A percentile compares a stretch with the other conserved stretches of the same genome.
Conservation (phyloP, 257 asterid species). For the Rehmannia glutinosa region DNA sequence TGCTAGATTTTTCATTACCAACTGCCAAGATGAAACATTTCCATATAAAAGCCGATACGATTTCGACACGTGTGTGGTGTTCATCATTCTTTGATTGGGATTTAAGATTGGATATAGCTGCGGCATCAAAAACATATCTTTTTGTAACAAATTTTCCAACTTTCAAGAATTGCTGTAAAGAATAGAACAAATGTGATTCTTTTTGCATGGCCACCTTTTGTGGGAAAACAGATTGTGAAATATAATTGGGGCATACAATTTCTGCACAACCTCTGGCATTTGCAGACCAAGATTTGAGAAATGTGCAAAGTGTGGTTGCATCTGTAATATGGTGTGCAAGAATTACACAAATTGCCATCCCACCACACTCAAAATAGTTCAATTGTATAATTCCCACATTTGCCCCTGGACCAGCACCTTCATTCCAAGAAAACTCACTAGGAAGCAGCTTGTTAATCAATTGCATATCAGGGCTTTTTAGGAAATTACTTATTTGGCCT, state of each 20-base stretch:
- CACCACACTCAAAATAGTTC: constrained; percentile 22
- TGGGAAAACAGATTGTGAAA: constrained; percentile 3
- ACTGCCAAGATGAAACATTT: constrained; percentile 15
- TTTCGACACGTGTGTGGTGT: constrained; percentile 5
- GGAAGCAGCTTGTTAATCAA: background rate
- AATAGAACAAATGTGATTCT: background rate
- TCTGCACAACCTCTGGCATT: background rate
- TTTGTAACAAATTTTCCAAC: constrained; percentile 6
- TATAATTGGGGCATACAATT: background rate
- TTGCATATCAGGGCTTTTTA: background rate
- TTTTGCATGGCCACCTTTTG: background rate
- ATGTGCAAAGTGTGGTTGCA: background rate
- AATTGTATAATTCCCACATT: background rate
- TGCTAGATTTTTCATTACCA: background rate
- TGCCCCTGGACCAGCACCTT: background rate
- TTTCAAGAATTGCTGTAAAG: background rate
- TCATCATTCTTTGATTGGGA: background rate
- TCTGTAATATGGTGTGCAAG: constrained; percentile 8
- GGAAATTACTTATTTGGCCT: background rate
- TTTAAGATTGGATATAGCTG: constrained; percentile 7
- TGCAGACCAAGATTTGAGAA: constrained; percentile 13
- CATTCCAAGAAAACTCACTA: background rate
- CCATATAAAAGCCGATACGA: constrained; percentile 14
- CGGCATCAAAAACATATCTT: constrained; percentile 18
- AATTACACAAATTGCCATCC: constrained; percentile 6